Evolutionary conservation across 2,329 filamentous ascomycete species (phyloP).

Genomic region (Ceratocystis papillata): DNA sequence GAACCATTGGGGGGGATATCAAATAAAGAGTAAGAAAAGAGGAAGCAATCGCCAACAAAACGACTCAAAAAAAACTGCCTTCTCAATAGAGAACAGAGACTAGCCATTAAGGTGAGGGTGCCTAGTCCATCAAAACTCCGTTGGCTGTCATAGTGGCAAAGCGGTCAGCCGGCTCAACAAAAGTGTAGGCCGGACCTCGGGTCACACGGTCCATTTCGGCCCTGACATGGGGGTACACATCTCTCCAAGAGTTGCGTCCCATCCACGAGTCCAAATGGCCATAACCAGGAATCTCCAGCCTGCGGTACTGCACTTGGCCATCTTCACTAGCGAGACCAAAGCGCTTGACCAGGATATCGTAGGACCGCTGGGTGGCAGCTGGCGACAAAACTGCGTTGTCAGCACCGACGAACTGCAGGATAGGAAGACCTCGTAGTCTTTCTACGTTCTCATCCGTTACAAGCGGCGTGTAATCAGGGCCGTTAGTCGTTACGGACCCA

Average conservation of each 20-base stretch:
- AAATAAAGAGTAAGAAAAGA: not conserved
- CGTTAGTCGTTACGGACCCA: constrained; percentile 44
- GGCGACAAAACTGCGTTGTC: constrained; percentile 48
- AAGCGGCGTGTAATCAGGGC: constrained; percentile 38
- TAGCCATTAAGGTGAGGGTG: not conserved
- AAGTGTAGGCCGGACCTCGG: constrained; percentile 35
- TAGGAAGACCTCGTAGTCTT: constrained; percentile 42
- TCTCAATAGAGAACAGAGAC: constrained; percentile 8
- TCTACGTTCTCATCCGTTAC: constrained; percentile 41
- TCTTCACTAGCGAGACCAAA: constrained; percentile 36
- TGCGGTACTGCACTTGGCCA: constrained; percentile 37
- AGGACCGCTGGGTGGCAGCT: constrained; percentile 43
- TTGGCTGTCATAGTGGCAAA: constrained; percentile 36
- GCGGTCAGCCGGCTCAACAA: constrained; percentile 36
- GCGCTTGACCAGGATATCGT: constrained; percentile 41
- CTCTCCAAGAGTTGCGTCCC: constrained; percentile 47
- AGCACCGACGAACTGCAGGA: constrained; percentile 45
- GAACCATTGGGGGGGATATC: constrained; percentile 12
- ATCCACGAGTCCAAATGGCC: constrained; percentile 54
- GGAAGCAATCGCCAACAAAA: constrained; percentile 3
- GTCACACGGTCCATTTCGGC: constrained; percentile 46
- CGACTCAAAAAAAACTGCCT: not conserved
- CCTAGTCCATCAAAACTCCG: constrained; percentile 34
- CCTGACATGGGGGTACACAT: constrained; percentile 47
- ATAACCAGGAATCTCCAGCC: constrained; percentile 46